These are phyloP conservation scores for Glycine soja DNA, from an alignment of 306 rosid species.

Conservation along the genomic window DNA sequence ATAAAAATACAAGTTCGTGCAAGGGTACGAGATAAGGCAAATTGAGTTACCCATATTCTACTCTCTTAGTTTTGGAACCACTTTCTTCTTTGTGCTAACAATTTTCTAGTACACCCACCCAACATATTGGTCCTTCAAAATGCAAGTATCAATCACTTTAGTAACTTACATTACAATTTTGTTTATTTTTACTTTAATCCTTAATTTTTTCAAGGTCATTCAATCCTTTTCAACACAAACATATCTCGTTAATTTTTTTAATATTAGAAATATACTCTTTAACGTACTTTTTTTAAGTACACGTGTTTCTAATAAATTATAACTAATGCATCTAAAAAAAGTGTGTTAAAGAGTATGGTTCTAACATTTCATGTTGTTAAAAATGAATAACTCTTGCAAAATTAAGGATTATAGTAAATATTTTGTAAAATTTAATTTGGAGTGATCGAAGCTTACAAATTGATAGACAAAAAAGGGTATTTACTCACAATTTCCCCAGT, in stretches of 20 bases:
- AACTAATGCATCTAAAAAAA: too few species aligned
- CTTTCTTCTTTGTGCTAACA: conserved; percentile 33
- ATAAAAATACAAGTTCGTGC: conserved; percentile 26
- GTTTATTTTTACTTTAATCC: neutral
- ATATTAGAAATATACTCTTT: neutral
- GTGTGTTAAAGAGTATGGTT: neutral
- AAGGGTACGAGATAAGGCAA: neutral
- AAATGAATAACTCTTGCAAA: neutral
- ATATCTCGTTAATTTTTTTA: too few species aligned
- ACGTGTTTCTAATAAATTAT: too few species aligned
- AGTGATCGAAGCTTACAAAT: conserved; percentile 13
- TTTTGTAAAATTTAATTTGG: neutral
- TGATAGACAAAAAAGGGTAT: neutral
- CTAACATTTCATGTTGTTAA: neutral
- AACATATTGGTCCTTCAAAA: neutral
- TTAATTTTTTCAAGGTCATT: conserved; percentile 7
- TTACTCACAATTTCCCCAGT: conserved; percentile 58
- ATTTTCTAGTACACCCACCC: conserved; percentile 4
- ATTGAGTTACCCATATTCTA: conserved; percentile 21
- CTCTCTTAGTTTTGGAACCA: conserved; percentile 29
- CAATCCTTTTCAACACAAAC: neutral
- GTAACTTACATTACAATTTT: neutral
- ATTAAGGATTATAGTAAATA: conserved; percentile 6
- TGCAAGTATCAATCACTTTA: conserved; percentile 17
- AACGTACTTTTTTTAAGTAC: neutral